Percentiles rank a stretch among this genome's conserved stretches.
Evolutionary conservation across 2,329 filamentous ascomycete species (phyloP).

Genomic region (Chaetothyriales sp.): DNA sequence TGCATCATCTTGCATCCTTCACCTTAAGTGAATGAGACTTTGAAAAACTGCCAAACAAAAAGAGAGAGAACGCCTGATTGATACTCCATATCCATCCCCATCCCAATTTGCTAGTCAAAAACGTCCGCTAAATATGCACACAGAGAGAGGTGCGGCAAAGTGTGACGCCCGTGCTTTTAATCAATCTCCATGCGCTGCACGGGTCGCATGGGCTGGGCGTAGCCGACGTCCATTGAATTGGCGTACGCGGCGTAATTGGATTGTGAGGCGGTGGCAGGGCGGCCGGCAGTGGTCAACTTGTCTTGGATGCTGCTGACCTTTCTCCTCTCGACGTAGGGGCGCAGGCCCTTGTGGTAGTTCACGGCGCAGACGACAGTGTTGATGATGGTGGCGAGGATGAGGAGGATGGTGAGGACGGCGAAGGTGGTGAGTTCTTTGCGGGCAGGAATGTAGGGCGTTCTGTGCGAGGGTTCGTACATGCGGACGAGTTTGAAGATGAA

Average conservation of each 20-base stretch:
- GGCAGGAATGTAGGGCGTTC: slow-evolving; percentile 57
- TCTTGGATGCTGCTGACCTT: slow-evolving; percentile 1
- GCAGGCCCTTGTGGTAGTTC: slow-evolving; percentile 84
- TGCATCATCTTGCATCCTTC: too few relatives aligned
- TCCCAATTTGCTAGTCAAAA: too few relatives aligned
- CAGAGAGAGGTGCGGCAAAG: not conserved
- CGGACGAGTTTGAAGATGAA: slow-evolving; percentile 97
- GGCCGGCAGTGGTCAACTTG: not conserved
- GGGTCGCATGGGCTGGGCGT: slow-evolving; percentile 3
- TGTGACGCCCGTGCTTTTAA: not conserved
- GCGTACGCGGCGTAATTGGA: slow-evolving; percentile 11
- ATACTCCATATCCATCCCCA: too few relatives aligned
- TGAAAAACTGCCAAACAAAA: too few relatives aligned
- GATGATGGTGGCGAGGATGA: slow-evolving; percentile 77
- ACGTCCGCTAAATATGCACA: not conserved
- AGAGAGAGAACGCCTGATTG: too few relatives aligned
- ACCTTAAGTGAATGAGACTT: too few relatives aligned
- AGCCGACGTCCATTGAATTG: slow-evolving; percentile 8
- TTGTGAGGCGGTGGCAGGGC: not conserved
- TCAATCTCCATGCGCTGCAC: slow-evolving; percentile 13
- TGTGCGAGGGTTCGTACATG: slow-evolving; percentile 62
- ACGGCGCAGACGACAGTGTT: slow-evolving; percentile 76
- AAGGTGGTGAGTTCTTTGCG: slow-evolving; percentile 82
- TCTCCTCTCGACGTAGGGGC: slow-evolving; percentile 53
- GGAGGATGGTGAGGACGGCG: slow-evolving; percentile 76